A percentile compares a stretch with the other conserved stretches of the same genome.
Evolutionary conservation across 495 filamentous ascomycete genomes (phyloP).

Genomic region (Schizothecium vesticola): DNA sequence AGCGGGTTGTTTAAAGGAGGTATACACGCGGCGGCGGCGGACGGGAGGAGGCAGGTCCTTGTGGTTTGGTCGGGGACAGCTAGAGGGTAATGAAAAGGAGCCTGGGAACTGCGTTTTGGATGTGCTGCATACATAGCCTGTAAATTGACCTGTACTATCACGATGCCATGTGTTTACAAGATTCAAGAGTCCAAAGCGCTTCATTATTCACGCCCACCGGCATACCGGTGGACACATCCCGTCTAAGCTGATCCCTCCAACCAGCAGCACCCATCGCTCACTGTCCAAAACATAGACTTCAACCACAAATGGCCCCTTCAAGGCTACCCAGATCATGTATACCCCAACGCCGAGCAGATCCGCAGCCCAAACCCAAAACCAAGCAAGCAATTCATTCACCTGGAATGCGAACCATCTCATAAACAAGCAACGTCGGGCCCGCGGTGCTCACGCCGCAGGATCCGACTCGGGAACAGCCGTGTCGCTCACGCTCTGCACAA

Average conservation of each 20-base stretch:
- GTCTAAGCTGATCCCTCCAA: neutral
- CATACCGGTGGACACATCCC: neutral
- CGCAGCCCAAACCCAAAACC: neutral
- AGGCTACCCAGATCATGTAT: neutral
- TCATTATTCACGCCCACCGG: neutral
- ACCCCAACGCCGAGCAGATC: neutral
- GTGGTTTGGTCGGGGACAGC: neutral
- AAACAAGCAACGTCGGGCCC: neutral
- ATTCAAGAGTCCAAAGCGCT: neutral
- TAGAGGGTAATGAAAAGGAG: constrained; percentile 11
- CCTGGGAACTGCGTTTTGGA: neutral
- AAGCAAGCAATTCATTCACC: neutral
- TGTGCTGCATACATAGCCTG: constrained; percentile 3
- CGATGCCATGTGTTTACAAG: neutral
- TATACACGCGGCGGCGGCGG: neutral
- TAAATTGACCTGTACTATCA: constrained; percentile 16
- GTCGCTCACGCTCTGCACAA: constrained; percentile 51
- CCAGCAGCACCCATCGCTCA: neutral
- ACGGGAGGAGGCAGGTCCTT: neutral
- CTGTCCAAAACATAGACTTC: neutral
- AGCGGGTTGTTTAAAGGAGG: constrained; percentile 31
- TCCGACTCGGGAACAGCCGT: constrained; percentile 32
- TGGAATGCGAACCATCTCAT: neutral
- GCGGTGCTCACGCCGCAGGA: constrained; percentile 24
- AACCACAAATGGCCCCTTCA: neutral